phyloP scores from a whole-genome alignment of 208 protist species.

The Crithidia expoeki region DNA sequence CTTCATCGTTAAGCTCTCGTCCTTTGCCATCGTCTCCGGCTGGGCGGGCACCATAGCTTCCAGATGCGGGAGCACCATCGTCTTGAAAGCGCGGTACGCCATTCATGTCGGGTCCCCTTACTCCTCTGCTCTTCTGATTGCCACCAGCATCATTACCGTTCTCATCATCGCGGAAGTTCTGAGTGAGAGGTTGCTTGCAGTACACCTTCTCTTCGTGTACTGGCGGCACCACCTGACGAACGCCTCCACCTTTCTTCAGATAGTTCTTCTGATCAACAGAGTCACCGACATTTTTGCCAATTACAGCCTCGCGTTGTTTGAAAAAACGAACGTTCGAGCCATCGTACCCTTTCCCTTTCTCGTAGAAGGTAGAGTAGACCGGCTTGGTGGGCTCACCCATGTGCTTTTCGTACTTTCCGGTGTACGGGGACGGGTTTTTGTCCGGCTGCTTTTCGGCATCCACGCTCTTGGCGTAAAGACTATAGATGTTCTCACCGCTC shows the following conservation, averaged over 20 bases:
- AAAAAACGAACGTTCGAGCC: constrained; percentile 78
- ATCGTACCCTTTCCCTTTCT: constrained; percentile 86
- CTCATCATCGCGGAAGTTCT: constrained; percentile 10
- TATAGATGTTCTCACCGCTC: constrained; percentile 72
- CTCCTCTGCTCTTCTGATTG: background rate
- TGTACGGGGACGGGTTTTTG: constrained; percentile 45
- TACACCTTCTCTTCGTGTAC: constrained; percentile 76
- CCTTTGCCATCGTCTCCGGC: background rate
- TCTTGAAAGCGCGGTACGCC: background rate
- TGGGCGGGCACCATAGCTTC: background rate
- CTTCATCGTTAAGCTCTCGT: background rate
- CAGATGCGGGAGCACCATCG: background rate
- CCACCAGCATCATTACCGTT: background rate
- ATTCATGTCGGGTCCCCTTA: background rate
- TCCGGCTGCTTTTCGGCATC: constrained; percentile 24
- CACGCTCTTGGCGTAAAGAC: constrained; percentile 38
- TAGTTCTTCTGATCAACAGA: constrained; percentile 75
- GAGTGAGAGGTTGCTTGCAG: constrained; percentile 56
- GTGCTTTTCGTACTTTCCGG: constrained; percentile 73
- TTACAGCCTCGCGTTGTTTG: constrained; percentile 82
- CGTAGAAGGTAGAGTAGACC: constrained; percentile 83
- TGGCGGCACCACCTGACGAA: constrained; percentile 55
- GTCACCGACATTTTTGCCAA: constrained; percentile 74
- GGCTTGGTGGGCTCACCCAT: constrained; percentile 71
- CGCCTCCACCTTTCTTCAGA: constrained; percentile 72